Evolutionary conservation across 108 stramenopile species (phyloP), one percentile per base, ranked within the genome.

Genomic region (Cyclotella cryptica): DNA sequence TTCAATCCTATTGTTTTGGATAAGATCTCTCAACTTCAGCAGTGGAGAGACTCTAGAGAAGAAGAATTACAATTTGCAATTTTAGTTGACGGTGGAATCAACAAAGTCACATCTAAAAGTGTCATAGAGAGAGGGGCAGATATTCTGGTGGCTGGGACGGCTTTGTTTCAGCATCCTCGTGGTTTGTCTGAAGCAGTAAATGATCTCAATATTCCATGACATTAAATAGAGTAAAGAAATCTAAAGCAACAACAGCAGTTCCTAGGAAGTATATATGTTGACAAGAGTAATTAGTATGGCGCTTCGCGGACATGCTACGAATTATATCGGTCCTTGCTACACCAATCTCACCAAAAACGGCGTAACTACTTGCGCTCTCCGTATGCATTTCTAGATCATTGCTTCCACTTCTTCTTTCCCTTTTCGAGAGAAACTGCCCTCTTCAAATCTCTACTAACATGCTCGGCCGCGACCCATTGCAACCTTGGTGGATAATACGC

Each of bases 71-170:
- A 54, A 9, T 72, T 84, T 61, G 74, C 30, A 12, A 88, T 95
- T 14, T 74, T 89, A 69, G 91, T 92, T 17, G 94, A 95, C 83
- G 94, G 94, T 27, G 94, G 94, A 17, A 86, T 95, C 54, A 91
- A 93, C 47, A 58, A 26, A 10, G 54, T 71, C 24, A 95, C 92
- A n/a, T 86, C 83, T 8, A 55, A 45, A 22, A 28, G 17, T 24
- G 80, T 69, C 27, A 74, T 81, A 0, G 63, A 68, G 12, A 80
- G 83, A 3, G 88, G 89, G 11, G 90, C 94, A 27, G 89, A 92
- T 43, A 86, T 93, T 40, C 68, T 92, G 35, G 92, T 95, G 3
- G 88, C 87, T 15, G 94, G 54, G 29, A 87, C 87, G 0, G 90
- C 81, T 42, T 14, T 91, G 17, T 92, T 94, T 61, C 53, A 59